Conservation (phyloP, 78 protist species). For the Creolimax fragrantissima region DNA sequence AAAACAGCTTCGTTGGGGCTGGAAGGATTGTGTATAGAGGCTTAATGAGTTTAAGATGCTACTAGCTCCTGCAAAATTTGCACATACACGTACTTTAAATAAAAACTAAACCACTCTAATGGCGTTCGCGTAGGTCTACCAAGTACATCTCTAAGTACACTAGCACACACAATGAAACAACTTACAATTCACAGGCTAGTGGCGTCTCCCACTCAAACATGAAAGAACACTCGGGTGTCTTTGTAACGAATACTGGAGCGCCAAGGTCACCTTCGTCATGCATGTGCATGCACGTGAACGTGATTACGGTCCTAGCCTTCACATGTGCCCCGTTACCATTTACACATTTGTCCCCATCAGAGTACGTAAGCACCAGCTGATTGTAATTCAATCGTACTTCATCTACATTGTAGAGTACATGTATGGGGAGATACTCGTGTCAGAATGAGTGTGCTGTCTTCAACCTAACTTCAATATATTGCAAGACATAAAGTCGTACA, state of each 20-base stretch:
- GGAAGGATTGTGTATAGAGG: background rate
- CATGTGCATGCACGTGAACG: background rate
- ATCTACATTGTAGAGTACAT: no score
- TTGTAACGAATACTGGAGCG: background rate
- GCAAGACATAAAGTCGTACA: no score
- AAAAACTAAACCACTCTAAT: no score
- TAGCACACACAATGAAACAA: background rate
- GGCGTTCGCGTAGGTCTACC: background rate
- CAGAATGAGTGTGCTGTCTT: no score
- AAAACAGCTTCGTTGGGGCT: background rate
- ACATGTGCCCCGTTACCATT: background rate
- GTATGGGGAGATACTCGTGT: no score
- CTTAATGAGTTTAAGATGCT: background rate
- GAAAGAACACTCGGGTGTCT: background rate
- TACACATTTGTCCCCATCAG: background rate
- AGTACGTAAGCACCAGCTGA: background rate
- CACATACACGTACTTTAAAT: background rate
- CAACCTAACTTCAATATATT: no score
- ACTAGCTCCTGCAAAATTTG: background rate
- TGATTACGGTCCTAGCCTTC: background rate
- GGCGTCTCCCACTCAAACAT: background rate
- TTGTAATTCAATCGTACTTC: background rate
- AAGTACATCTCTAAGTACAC: background rate
- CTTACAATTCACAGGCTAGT: background rate
- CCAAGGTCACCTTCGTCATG: background rate